A percentile compares a stretch with the other conserved stretches of the same genome.
phyloP scores from a whole-genome alignment of 345 rosid genomes.

The Punica granatum region DNA sequence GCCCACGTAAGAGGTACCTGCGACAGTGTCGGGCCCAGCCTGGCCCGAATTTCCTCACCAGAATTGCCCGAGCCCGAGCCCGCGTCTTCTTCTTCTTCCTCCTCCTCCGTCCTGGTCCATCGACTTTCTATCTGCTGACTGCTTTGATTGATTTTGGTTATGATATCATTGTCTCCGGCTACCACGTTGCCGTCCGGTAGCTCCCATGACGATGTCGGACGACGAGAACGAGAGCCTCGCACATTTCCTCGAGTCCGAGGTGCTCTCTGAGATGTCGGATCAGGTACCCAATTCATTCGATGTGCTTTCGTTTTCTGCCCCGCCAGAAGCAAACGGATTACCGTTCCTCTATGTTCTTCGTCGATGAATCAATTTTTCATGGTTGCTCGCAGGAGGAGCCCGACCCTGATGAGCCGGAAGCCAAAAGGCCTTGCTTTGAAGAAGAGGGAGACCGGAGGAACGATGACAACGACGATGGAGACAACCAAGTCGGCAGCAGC shows the following conservation, averaged over 20 bases:
- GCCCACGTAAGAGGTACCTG: neutral
- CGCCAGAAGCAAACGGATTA: neutral
- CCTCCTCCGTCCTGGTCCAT: neutral
- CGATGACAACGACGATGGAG: neutral
- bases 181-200: neutral
- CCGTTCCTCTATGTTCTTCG: neutral
- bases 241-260: constrained; percentile 1
- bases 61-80: neutral
- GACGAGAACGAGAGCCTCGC: neutral
- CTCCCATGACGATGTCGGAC: constrained; percentile 1
- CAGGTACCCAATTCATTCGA: neutral
- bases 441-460: constrained; percentile 13
- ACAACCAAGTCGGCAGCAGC: neutral
- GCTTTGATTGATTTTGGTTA: neutral
- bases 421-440: constrained; percentile 39
- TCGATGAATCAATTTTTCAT: too few relatives aligned
- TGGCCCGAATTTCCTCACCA: neutral
- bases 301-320: neutral
- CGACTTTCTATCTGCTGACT: neutral
- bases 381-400: neutral
- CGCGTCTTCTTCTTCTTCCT: neutral
- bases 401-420: constrained; percentile 24
- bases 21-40: neutral
- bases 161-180: neutral
- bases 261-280: neutral